A percentile compares a stretch with the other conserved stretches of the same genome.
Evolutionary conservation across 1,139 yeast species (phyloP).

Genomic region (Protomyces arabidopsidicola): DNA sequence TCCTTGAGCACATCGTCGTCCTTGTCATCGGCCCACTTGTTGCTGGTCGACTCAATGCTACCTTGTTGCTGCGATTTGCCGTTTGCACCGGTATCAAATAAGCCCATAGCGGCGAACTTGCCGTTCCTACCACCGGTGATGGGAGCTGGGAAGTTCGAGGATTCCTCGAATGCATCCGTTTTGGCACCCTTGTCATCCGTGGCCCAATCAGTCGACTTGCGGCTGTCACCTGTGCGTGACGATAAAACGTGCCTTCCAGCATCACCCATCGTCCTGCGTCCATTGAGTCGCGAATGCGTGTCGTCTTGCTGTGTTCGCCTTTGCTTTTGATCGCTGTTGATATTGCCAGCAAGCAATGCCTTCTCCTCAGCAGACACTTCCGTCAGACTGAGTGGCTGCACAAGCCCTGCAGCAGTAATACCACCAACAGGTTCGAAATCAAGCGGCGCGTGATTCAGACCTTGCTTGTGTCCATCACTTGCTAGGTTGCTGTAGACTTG

Average conservation of each 20-base stretch:
- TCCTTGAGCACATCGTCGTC: constrained; percentile 25
- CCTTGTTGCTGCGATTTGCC: neutral
- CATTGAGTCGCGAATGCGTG: constrained; percentile 8
- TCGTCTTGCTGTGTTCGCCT: constrained; percentile 7
- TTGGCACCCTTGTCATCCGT: neutral
- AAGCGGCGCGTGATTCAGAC: constrained; percentile 11
- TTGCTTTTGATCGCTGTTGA: constrained; percentile 23
- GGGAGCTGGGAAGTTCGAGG: neutral
- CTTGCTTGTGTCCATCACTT: neutral
- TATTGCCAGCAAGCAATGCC: constrained; percentile 17
- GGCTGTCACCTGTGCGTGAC: neutral
- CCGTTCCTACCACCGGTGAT: constrained; percentile 6
- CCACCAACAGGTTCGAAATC: constrained; percentile 18
- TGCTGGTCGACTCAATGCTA: neutral
- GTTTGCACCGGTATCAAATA: constrained; percentile 13
- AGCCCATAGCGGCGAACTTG: constrained; percentile 18
- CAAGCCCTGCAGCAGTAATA: constrained; percentile 7
- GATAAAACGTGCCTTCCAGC: neutral
- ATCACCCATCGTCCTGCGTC: constrained; percentile 5
- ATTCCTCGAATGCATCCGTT: neutral
- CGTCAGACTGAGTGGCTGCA: constrained; percentile 14
- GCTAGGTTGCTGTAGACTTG: constrained; percentile 18
- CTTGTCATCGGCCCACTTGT: constrained; percentile 19
- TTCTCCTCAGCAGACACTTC: constrained; percentile 7
- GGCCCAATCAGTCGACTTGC: constrained; percentile 2